Conservation (phyloP, 202 grass and related monocot genomes). For the Schoenoplectus tabernaemontani region DNA sequence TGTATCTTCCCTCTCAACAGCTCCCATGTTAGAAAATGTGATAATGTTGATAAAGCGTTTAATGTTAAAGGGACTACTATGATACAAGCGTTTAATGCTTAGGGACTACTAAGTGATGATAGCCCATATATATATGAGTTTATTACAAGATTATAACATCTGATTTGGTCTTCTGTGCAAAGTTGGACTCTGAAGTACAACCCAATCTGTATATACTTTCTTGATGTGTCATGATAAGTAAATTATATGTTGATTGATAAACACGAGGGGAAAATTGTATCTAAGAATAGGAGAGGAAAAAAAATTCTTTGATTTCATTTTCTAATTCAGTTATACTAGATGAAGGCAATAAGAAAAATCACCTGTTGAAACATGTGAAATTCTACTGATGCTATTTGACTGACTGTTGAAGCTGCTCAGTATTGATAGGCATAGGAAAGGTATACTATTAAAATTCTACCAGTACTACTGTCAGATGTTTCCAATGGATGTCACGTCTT, state of each 20-base stretch:
- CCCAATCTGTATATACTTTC: not conserved
- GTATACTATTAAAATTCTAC: not conserved
- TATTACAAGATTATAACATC: slow-evolving; percentile 25
- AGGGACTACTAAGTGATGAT: slow-evolving; percentile 40
- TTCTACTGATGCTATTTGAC: not conserved
- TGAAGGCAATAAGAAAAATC: not conserved
- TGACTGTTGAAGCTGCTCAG: not conserved
- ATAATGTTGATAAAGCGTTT: slow-evolving; percentile 44
- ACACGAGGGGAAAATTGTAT: not conserved
- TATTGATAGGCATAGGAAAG: too few species aligned
- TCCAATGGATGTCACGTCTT: not conserved
- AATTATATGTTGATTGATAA: not conserved
- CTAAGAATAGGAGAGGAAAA: not conserved
- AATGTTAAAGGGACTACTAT: too few species aligned
- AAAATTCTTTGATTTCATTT: not conserved
- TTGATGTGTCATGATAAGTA: not conserved
- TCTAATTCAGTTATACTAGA: not conserved
- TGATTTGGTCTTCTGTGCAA: not conserved
- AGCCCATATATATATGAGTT: slow-evolving; percentile 47
- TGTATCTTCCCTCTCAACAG: slow-evolving; percentile 67
- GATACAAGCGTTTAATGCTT: too few species aligned
- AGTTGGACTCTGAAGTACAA: not conserved
- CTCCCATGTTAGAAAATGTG: slow-evolving; percentile 53
- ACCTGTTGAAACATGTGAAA: not conserved
- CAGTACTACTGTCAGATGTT: not conserved